phyloP scores from a whole-genome alignment of 306 rosid genomes.

The Begonia fuchsioides region DNA sequence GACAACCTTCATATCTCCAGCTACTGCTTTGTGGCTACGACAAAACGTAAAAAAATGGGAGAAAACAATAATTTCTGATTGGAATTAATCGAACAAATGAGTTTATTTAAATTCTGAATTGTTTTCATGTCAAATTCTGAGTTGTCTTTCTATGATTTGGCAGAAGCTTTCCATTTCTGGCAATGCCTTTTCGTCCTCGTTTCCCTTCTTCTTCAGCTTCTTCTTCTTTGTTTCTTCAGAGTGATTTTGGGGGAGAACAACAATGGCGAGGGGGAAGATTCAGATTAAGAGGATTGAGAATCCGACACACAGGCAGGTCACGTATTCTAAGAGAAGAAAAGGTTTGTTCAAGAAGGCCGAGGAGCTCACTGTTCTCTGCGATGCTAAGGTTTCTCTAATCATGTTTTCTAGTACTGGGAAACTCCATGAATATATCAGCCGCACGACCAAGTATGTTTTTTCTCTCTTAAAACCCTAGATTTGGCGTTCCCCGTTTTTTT shows the following conservation, averaged over 20 bases:
- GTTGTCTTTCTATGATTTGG: slow-evolving; percentile 34
- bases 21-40: too few relatives aligned
- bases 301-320: slow-evolving; percentile 63
- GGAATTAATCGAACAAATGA: too few relatives aligned
- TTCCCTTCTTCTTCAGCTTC: slow-evolving; percentile 3
- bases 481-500: neutral
- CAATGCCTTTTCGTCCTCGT: slow-evolving; percentile 10
- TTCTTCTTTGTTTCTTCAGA: neutral
- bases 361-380: slow-evolving; percentile 85
- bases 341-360: slow-evolving; percentile 86
- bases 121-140: slow-evolving; percentile 25
- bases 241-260: too few relatives aligned
- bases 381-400: slow-evolving; percentile 64
- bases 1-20: too few relatives aligned
- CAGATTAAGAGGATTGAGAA: slow-evolving; percentile 91
- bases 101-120: neutral
- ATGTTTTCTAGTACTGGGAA: slow-evolving; percentile 61
- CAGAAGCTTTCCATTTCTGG: slow-evolving; percentile 29
- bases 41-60: too few relatives aligned
- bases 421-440: slow-evolving; percentile 52
- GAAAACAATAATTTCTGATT: too few relatives aligned
- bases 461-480: slow-evolving; percentile 1
- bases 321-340: slow-evolving; percentile 73
- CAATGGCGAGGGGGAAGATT: slow-evolving; percentile 88
- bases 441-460: slow-evolving; percentile 35